Base-by-base conservation (phyloP, 2,329 filamentous ascomycete genomes). In the Helotiales sp. region DNA sequence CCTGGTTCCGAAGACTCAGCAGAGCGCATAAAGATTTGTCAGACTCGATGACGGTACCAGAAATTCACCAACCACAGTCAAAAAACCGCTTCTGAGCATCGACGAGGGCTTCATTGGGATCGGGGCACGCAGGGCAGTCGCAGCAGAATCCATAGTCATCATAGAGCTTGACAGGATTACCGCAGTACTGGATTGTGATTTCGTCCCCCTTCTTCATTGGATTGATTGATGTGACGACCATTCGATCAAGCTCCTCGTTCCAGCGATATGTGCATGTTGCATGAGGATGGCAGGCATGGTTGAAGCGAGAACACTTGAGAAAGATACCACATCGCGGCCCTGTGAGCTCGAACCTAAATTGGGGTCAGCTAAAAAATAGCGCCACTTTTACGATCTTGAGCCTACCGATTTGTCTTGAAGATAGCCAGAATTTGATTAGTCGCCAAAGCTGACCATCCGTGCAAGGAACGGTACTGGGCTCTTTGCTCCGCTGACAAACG, bases 271-370 rank as follows among this genome's bases (percentile, higher is more conserved):
- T 62, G 64, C 80, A 85, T 1, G 70, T 62, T 25, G 83, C 66
- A 42, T 77, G 67, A 0, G 75, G 73, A 1, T 63, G 58, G 64
- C 83, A 86, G 0, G 81, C 77, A 65, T 86, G 83, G 66, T 86
- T 86, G 70, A 86, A 85, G 2, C 82, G 75, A 0, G 81, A 78
- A 0, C 78, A 80, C 5, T 81, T 71, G 0, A 78, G 73, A 56
- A 83, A 84, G 2, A 84, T 75, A 0, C 73, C 76, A 8, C 54
- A 52, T 38, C 57, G 49, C 12, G 44, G 31, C 3, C 50, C 47
- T 13, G n/a, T 27, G 24, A 59, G 58, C 12, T 60, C 52, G 54
- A 68, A 69, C 13, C 65, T 67, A 29, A 17, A 40, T 2, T 25
- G 5, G 5, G 36, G n/a, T 52, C 9, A 58, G 34, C 31, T 38